Evolutionary conservation across 192 early-diverging fungal species (phyloP).

Genomic region (Backusella sp.): DNA sequence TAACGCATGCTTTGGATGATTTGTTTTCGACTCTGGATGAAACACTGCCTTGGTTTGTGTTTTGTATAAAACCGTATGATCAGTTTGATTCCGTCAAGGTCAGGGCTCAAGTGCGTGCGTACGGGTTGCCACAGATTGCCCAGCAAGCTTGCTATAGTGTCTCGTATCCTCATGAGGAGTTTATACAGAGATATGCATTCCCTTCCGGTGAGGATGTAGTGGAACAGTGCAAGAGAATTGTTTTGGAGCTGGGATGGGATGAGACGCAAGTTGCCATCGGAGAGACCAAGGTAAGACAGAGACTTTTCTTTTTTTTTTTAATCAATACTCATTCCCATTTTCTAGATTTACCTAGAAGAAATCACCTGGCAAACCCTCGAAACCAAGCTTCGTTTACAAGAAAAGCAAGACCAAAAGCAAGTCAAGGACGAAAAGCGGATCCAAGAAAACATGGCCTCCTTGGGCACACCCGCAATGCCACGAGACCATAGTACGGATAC

Average conservation of each 20-base stretch:
- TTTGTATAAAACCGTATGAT: conserved; percentile 73
- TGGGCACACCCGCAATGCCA: neutral
- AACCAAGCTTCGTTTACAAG: conserved; percentile 65
- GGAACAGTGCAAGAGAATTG: conserved; percentile 41
- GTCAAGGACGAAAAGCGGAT: conserved; percentile 29
- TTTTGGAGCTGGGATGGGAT: conserved; percentile 59
- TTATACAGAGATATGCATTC: conserved; percentile 67
- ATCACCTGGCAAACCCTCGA: conserved; percentile 82
- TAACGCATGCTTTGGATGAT: conserved; percentile 68
- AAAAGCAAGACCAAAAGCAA: conserved; percentile 54
- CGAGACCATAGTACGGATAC: conserved; percentile 27
- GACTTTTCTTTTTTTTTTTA: no score
- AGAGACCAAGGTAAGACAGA: conserved; percentile 34
- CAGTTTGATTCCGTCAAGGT: conserved; percentile 67
- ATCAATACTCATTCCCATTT: neutral
- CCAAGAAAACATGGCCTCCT: conserved; percentile 34
- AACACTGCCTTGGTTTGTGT: conserved; percentile 73
- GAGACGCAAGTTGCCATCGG: conserved; percentile 59
- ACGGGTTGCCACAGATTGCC: conserved; percentile 67
- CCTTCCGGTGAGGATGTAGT: neutral
- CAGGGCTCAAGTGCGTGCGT: conserved; percentile 68
- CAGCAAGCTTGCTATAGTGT: conserved; percentile 69
- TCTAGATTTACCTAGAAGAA: conserved; percentile 73
- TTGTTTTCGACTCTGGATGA: conserved; percentile 69
- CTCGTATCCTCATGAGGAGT: conserved; percentile 73